A percentile compares a stretch with the other conserved stretches of the same genome.
These are phyloP conservation scores for Mrakia blollopis DNA, from an alignment of 768 basidiomycete genomes.

Conservation along the genomic window DNA sequence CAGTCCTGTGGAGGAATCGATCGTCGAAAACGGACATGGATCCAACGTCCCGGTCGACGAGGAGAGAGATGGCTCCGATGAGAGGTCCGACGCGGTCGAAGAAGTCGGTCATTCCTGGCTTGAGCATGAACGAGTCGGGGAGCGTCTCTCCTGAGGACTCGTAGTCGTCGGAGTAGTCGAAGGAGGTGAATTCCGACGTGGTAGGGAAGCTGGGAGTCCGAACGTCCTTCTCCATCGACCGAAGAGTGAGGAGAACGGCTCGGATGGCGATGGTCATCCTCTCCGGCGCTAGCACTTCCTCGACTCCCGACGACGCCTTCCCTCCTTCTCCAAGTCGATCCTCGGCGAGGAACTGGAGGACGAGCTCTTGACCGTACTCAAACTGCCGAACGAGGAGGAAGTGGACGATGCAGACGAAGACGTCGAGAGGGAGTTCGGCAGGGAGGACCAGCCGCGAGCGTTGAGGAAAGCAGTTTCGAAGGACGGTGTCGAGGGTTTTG, in stretches of 20 bases:
- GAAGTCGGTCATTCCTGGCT: slow-evolving; percentile 67
- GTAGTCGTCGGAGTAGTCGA: slow-evolving; percentile 58
- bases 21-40: slow-evolving; percentile 80
- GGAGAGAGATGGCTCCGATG: slow-evolving; percentile 55
- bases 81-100: slow-evolving; percentile 60
- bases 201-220: slow-evolving; percentile 72
- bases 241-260: slow-evolving; percentile 68
- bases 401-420: slow-evolving; percentile 71
- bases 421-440: slow-evolving; percentile 69
- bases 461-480: slow-evolving; percentile 74
- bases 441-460: slow-evolving; percentile 59
- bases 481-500: slow-evolving; percentile 66
- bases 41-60: slow-evolving; percentile 63
- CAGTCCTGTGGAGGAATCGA: slow-evolving; percentile 48
- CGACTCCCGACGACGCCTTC: neutral
- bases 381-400: slow-evolving; percentile 77
- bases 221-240: slow-evolving; percentile 66
- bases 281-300: slow-evolving; percentile 50
- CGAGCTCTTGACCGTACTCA: slow-evolving; percentile 76
- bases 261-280: slow-evolving; percentile 68
- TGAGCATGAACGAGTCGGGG: slow-evolving; percentile 54
- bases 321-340: slow-evolving; percentile 23
- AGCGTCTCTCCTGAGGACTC: slow-evolving; percentile 47
- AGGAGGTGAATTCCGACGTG: slow-evolving; percentile 59
- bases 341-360: slow-evolving; percentile 60